These are phyloP conservation scores for Cytospora chrysosperma DNA, from an alignment of 2,329 filamentous ascomycete species.

Conservation along the genomic window DNA sequence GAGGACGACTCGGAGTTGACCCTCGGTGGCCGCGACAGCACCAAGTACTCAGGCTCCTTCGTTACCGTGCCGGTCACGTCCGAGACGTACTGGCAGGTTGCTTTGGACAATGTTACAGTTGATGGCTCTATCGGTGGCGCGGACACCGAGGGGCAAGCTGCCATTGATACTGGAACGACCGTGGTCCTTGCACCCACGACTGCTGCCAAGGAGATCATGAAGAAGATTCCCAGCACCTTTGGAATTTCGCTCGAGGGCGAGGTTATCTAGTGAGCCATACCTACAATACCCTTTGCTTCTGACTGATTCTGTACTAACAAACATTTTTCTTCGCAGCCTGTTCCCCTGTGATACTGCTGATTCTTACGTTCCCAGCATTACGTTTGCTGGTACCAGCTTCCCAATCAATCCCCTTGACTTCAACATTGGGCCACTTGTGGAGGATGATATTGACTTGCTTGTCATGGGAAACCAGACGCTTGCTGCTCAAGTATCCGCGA, in stretches of 20 bases:
- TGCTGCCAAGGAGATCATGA: slow-evolving; percentile 12
- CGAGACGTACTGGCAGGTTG: slow-evolving; percentile 18
- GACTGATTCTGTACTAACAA: neutral
- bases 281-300: neutral
- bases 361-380: slow-evolving; percentile 5
- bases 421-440: slow-evolving; percentile 11
- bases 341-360: slow-evolving; percentile 14
- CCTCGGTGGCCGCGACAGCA: slow-evolving; percentile 12
- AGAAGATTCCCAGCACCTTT: slow-evolving; percentile 5
- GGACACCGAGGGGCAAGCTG: slow-evolving; percentile 13
- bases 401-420: slow-evolving; percentile 18
- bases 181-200: slow-evolving; percentile 6
- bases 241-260: slow-evolving; percentile 3
- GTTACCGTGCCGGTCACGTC: slow-evolving; percentile 8
- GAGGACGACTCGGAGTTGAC: slow-evolving; percentile 14
- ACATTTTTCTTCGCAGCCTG: neutral
- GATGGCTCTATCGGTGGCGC: slow-evolving; percentile 4
- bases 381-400: slow-evolving; percentile 16
- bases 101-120: slow-evolving; percentile 12
- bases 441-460: slow-evolving; percentile 9
- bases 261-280: slow-evolving; percentile 10
- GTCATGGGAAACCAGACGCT: slow-evolving; percentile 15
- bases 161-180: slow-evolving; percentile 15
- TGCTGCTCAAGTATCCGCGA: neutral
- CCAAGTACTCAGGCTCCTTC: slow-evolving; percentile 10